These are phyloP conservation scores for Letharia lupina DNA, from an alignment of 495 filamentous ascomycete species.

Conservation along the genomic window DNA sequence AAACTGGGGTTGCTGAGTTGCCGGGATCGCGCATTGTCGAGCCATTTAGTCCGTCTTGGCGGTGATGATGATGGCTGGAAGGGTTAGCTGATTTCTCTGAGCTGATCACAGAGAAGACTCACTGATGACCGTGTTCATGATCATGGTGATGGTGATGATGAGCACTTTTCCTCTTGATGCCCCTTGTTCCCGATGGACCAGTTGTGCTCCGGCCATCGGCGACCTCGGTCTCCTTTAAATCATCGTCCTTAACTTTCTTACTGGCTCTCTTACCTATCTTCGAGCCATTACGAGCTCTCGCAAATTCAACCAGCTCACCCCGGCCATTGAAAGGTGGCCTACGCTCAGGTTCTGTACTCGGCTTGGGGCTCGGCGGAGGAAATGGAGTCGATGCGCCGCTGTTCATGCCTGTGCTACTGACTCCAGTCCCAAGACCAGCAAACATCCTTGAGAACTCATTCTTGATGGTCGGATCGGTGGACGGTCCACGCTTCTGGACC, in stretches of 20 bases:
- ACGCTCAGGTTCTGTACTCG: constrained; percentile 32
- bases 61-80: constrained; percentile 65
- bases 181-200: constrained; percentile 43
- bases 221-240: constrained; percentile 47
- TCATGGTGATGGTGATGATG: constrained; percentile 50
- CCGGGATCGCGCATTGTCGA: constrained; percentile 29
- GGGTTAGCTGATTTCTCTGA: constrained; percentile 23
- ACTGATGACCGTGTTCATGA: constrained; percentile 49
- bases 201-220: constrained; percentile 46
- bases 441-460: constrained; percentile 89
- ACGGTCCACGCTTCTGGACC: constrained; percentile 62
- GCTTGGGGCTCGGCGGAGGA: constrained; percentile 46
- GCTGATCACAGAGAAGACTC: constrained; percentile 21
- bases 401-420: constrained; percentile 47
- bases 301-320: constrained; percentile 32
- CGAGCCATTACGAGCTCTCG: constrained; percentile 41
- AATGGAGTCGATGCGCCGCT: constrained; percentile 51
- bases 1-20: constrained; percentile 32
- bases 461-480: constrained; percentile 77
- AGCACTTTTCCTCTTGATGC: constrained; percentile 45
- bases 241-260: constrained; percentile 45
- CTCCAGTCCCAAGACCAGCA: constrained; percentile 79
- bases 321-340: constrained; percentile 18
- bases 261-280: constrained; percentile 48
- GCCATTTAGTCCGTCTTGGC: constrained; percentile 58